Conservation (phyloP, 345 rosid species). For the Hirschfeldia incana region DNA sequence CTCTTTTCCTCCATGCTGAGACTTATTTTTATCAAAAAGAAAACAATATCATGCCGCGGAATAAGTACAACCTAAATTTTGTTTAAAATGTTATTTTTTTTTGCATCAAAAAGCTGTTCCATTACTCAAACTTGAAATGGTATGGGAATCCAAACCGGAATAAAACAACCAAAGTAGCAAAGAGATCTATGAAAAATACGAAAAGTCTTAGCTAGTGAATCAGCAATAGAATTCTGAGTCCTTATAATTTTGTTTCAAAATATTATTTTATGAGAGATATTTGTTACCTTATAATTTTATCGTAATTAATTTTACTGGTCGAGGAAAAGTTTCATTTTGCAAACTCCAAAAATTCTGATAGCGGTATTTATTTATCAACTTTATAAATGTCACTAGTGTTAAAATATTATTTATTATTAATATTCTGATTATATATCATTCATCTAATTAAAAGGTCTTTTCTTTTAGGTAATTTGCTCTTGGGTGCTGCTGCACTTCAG, state of each 20-base stretch:
- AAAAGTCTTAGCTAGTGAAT: too few species aligned
- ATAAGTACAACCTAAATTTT: neutral
- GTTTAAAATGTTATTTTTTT: too few species aligned
- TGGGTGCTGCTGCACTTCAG: neutral
- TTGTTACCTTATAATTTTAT: neutral
- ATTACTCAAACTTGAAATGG: too few species aligned
- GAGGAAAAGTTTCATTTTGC: neutral
- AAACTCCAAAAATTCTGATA: neutral
- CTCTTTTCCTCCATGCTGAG: neutral
- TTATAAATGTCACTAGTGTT: neutral
- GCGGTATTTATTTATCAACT: neutral
- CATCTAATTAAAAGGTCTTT: neutral
- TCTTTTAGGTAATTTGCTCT: neutral
- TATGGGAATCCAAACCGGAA: too few species aligned
- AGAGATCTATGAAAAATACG: too few species aligned
- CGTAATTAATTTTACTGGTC: neutral
- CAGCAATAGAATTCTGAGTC: too few species aligned
- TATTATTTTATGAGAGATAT: too few species aligned
- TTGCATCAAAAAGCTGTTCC: neutral
- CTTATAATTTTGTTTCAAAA: too few species aligned
- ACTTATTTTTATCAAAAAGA: neutral
- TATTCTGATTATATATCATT: neutral
- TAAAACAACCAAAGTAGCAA: too few species aligned
- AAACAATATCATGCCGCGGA: neutral
- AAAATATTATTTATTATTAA: neutral